These are phyloP conservation scores for Blastobotrys mokoenaii DNA, from an alignment of 805 yeast genomes.

Conservation along the genomic window DNA sequence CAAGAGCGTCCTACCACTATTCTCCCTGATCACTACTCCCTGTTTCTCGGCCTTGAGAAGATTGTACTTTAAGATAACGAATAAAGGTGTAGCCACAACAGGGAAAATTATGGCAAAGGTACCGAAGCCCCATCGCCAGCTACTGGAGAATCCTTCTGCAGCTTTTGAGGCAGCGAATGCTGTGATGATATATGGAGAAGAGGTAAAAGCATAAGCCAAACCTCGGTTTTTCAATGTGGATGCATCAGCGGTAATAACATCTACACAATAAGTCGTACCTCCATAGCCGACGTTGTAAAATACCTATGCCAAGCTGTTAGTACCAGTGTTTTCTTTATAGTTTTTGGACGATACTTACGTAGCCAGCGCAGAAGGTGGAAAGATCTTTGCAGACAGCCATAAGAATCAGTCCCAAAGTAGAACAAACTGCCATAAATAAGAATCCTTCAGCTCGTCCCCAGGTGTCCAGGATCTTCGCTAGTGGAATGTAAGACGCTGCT, in stretches of 20 bases:
- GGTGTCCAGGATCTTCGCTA: conserved; percentile 46
- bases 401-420: conserved; percentile 48
- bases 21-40: conserved; percentile 17
- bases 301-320: conserved; percentile 71
- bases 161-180: conserved; percentile 28
- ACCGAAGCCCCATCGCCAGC: conserved; percentile 47
- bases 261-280: conserved; percentile 46
- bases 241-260: conserved; percentile 51
- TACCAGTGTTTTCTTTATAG: too few relatives aligned
- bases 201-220: conserved; percentile 26
- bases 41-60: conserved; percentile 24
- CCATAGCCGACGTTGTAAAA: conserved; percentile 42
- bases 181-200: conserved; percentile 29
- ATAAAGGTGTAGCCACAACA: conserved; percentile 26
- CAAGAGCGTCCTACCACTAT: conserved; percentile 15
- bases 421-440: conserved; percentile 38
- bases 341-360: too few relatives aligned
- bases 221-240: conserved; percentile 42
- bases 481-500: conserved; percentile 24
- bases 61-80: conserved; percentile 23
- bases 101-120: conserved; percentile 40
- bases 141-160: conserved; percentile 21
- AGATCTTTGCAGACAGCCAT: conserved; percentile 48
- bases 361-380: conserved; percentile 47
- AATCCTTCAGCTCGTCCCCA: conserved; percentile 49